Base-by-base conservation (phyloP, 805 yeast genomes). In the Torulaspora quercuum region DNA sequence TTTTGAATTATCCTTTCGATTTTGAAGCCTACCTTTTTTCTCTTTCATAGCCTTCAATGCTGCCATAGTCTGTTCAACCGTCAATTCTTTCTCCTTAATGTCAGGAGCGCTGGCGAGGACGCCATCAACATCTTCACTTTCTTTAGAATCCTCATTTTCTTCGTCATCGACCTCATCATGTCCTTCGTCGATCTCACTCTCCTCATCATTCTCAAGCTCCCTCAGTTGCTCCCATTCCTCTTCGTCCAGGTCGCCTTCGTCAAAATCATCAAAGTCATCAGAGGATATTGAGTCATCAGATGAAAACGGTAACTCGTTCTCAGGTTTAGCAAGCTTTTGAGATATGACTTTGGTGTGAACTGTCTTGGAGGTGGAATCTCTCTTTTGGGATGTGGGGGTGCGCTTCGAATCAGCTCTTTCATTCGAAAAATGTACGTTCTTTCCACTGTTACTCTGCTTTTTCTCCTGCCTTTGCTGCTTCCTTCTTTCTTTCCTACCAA, bases 251-350 rank as follows among this genome's bases (percentile, higher is more conserved):
- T 61, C 68, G 19, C 62, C 60, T 28, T 65, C 72, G 20, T 62
- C 63, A 29, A 62, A 66, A 6, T 60, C 68, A 32, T 68, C 75
- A 25, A 67, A 71, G 38, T 70, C 69, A 9, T 62, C 68, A 10
- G 65, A 63, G 13, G 67, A 60, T 21, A 65, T 48, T 27, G 67
- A 70, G 41, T 67, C 72, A 48, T 67, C 70, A 1, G 65, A 58
- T 3, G 67, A 59, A 42, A 64, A 64, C 10, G 66, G 66, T 8
- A 27, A 3, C 1, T 21, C 37, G 16, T 10, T 24, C 13, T 8
- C 6, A 11, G n/a, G 9, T 13, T 8, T 20, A 7, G n/a, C n/a
- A n/a, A n/a, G n/a, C n/a, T n/a, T n/a, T n/a, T n/a, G n/a, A n/a
- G n/a, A n/a, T n/a, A n/a, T n/a, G n/a, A n/a, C n/a, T n/a, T n/a